A percentile compares a stretch with the other conserved stretches of the same genome.
Conservation (phyloP, 202 grass and related monocot genomes). For the Miscanthus sacchariflorus region DNA sequence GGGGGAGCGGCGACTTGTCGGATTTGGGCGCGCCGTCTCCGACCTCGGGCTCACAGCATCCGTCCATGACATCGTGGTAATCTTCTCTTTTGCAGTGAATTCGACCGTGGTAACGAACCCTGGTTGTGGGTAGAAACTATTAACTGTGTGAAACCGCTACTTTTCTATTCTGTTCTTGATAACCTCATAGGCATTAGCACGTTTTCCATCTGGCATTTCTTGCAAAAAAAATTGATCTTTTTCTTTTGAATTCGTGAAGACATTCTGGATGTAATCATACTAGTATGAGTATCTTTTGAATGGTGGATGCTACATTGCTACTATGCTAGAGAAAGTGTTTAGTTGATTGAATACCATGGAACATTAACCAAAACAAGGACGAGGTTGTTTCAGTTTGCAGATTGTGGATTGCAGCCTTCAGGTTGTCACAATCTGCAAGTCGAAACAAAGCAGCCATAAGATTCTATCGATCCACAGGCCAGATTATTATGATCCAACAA, state of each 20-base stretch:
- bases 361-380: background rate
- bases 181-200: background rate
- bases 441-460: too few relatives aligned
- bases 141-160: background rate
- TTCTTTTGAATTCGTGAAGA: slow-evolving; percentile 8
- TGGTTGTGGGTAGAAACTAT: background rate
- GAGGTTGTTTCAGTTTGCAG: background rate
- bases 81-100: background rate
- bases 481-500: too few relatives aligned
- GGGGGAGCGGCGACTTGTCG: slow-evolving; percentile 59
- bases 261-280: background rate
- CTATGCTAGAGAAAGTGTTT: background rate
- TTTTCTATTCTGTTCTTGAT: background rate
- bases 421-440: background rate
- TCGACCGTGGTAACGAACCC: background rate
- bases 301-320: slow-evolving; percentile 4
- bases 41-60: slow-evolving; percentile 89
- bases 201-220: background rate
- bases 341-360: background rate
- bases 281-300: background rate
- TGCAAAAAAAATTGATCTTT: background rate
- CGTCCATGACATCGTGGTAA: slow-evolving; percentile 92
- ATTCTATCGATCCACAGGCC: too few relatives aligned
- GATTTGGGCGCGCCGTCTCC: slow-evolving; percentile 89
- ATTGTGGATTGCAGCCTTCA: background rate